These are phyloP conservation scores for Cladophialophora exuberans DNA, from an alignment of 2,329 filamentous ascomycete species.

Conservation along the genomic window DNA sequence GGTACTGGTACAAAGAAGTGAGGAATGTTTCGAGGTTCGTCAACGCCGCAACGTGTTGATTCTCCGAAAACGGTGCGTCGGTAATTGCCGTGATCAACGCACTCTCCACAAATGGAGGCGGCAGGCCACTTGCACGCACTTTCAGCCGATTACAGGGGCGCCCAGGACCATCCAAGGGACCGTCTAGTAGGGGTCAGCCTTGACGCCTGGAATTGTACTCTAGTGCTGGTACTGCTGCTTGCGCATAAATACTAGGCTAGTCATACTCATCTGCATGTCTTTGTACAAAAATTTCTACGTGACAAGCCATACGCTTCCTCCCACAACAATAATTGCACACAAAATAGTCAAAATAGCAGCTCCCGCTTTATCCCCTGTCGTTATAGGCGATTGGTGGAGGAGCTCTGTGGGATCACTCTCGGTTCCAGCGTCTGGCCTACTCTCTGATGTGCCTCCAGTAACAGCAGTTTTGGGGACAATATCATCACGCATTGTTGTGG, in stretches of 20 bases:
- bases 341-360: constrained; percentile 44
- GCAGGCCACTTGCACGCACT: no score
- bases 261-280: not conserved
- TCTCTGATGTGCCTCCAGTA: constrained; percentile 59
- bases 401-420: constrained; percentile 18
- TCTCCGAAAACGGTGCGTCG: constrained; percentile 11
- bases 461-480: constrained; percentile 55
- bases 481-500: constrained; percentile 56
- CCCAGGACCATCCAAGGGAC: no score
- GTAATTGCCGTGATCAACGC: no score
- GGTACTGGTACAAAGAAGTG: not conserved
- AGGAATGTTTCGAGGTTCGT: not conserved
- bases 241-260: not conserved
- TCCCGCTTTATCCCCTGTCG: constrained; percentile 43
- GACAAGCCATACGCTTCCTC: constrained; percentile 39
- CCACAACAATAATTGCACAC: constrained; percentile 37
- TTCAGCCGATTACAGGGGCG: no score
- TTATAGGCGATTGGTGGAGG: constrained; percentile 27
- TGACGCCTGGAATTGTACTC: no score
- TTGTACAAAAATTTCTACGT: constrained; percentile 21
- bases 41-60: constrained; percentile 8
- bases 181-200: no score
- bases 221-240: no score
- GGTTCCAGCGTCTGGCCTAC: constrained; percentile 42
- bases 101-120: constrained; percentile 6